phyloP scores from a whole-genome alignment of 2,329 filamentous ascomycete species.

The Fusarium oxysporum region DNA sequence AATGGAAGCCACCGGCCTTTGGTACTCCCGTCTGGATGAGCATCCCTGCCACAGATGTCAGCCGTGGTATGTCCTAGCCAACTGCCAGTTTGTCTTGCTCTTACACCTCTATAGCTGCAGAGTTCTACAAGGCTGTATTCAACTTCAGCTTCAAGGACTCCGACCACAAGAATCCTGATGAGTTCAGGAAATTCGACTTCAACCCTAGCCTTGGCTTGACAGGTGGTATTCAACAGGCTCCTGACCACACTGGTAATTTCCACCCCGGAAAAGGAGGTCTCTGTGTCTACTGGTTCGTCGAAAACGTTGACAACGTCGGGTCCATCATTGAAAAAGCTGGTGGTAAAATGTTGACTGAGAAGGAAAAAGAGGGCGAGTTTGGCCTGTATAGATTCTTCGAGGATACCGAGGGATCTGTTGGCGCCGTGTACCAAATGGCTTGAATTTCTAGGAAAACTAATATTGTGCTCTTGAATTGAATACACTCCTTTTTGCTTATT shows the following conservation, averaged over 20 bases:
- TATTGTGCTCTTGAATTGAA: not conserved
- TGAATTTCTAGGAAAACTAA: not conserved
- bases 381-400: conserved; percentile 48
- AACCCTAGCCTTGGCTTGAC: conserved; percentile 44
- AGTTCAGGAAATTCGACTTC: conserved; percentile 47
- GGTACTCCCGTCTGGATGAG: conserved; percentile 47
- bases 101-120: conserved; percentile 33
- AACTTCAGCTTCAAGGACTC: conserved; percentile 42
- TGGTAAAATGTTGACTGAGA: conserved; percentile 46
- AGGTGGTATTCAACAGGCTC: conserved; percentile 46
- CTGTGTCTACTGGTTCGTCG: conserved; percentile 47
- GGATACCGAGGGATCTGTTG: conserved; percentile 49
- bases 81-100: not conserved
- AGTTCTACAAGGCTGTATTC: conserved; percentile 48
- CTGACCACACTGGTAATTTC: conserved; percentile 42
- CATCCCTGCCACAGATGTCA: conserved; percentile 46
- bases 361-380: conserved; percentile 44
- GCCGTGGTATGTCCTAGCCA: conserved; percentile 38
- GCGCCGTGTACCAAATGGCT: conserved; percentile 47
- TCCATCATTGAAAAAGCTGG: conserved; percentile 45
- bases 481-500: not conserved
- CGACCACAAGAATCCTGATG: conserved; percentile 16
- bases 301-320: conserved; percentile 44
- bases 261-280: conserved; percentile 45
- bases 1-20: conserved; percentile 47